Evolutionary conservation across 495 filamentous ascomycete species (phyloP).

Genomic region (Letharia columbiana): DNA sequence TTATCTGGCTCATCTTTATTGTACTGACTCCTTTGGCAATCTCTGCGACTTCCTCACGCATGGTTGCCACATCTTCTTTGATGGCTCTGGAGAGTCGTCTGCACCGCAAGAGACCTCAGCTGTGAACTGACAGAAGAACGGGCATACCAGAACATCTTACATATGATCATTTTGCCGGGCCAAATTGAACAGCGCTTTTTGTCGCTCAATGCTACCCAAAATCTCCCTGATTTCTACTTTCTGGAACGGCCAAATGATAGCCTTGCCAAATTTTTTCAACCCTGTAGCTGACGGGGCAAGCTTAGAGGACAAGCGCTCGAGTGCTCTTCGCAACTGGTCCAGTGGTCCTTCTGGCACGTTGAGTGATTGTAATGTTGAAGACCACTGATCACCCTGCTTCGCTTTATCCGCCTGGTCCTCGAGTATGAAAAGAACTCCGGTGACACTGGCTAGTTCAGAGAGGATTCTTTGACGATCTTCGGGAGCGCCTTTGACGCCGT

Average conservation of each 20-base stretch:
- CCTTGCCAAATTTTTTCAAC: not conserved
- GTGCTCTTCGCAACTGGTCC: slow-evolving; percentile 2
- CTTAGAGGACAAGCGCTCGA: slow-evolving; percentile 8
- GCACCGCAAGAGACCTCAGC: not conserved
- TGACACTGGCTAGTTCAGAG: not conserved
- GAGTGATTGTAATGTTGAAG: slow-evolving; percentile 7
- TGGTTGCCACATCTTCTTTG: not conserved
- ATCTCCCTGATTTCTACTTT: slow-evolving; percentile 9
- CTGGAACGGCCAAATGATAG: slow-evolving; percentile 10
- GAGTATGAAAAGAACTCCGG: not conserved
- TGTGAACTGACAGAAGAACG: not conserved
- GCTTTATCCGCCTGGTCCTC: slow-evolving; percentile 7
- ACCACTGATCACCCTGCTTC: not conserved
- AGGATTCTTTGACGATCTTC: slow-evolving; percentile 8
- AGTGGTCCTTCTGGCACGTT: slow-evolving; percentile 14
- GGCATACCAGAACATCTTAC: not conserved
- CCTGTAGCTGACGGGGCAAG: slow-evolving; percentile 2
- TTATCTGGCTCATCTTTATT: not conserved
- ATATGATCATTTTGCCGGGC: slow-evolving; percentile 9
- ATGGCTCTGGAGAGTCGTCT: not conserved
- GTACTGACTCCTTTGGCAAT: not conserved
- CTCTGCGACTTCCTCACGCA: not conserved
- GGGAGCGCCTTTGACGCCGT: not conserved
- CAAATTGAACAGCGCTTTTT: not conserved
- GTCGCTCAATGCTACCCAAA: slow-evolving; percentile 1